Evolutionary conservation across 495 filamentous ascomycete genomes (phyloP).

Genomic region (Neurospora sp.): DNA sequence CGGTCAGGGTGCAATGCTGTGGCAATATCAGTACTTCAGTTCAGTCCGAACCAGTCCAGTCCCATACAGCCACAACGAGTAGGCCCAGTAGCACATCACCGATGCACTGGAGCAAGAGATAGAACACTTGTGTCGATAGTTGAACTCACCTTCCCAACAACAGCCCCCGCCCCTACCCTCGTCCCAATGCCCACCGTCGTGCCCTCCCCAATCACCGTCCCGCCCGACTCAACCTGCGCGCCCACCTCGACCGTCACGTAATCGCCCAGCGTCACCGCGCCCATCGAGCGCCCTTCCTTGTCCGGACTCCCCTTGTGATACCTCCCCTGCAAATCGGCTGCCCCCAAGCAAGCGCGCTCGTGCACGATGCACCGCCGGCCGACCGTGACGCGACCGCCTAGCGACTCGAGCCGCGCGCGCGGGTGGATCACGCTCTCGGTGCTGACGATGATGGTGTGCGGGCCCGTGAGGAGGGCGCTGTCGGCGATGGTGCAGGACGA

Average conservation of each 20-base stretch:
- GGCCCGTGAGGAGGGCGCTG: slow-evolving; percentile 61
- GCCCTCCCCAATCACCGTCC: slow-evolving; percentile 51
- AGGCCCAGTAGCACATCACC: neutral
- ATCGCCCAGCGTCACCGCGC: slow-evolving; percentile 42
- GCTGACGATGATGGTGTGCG: slow-evolving; percentile 59
- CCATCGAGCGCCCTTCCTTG: slow-evolving; percentile 13
- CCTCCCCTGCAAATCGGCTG: slow-evolving; percentile 13
- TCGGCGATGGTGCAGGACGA: slow-evolving; percentile 64
- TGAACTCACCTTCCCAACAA: slow-evolving; percentile 52
- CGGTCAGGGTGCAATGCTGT: slow-evolving; percentile 46
- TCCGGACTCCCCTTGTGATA: slow-evolving; percentile 2
- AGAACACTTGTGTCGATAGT: neutral
- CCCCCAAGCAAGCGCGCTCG: slow-evolving; percentile 58
- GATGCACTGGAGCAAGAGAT: neutral
- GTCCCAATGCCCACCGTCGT: slow-evolving; percentile 51
- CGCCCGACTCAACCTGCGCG: slow-evolving; percentile 49
- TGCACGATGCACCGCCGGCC: slow-evolving; percentile 65
- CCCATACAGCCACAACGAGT: neutral
- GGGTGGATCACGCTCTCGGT: slow-evolving; percentile 74
- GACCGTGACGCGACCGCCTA: slow-evolving; percentile 59
- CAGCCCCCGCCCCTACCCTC: slow-evolving; percentile 48
- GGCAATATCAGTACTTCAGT: slow-evolving; percentile 12
- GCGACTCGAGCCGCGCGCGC: slow-evolving; percentile 57
- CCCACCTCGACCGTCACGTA: slow-evolving; percentile 52
- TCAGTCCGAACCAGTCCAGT: neutral